Base-by-base conservation (phyloP, 495 filamentous ascomycete genomes). In the Geoglossum glabrum region DNA sequence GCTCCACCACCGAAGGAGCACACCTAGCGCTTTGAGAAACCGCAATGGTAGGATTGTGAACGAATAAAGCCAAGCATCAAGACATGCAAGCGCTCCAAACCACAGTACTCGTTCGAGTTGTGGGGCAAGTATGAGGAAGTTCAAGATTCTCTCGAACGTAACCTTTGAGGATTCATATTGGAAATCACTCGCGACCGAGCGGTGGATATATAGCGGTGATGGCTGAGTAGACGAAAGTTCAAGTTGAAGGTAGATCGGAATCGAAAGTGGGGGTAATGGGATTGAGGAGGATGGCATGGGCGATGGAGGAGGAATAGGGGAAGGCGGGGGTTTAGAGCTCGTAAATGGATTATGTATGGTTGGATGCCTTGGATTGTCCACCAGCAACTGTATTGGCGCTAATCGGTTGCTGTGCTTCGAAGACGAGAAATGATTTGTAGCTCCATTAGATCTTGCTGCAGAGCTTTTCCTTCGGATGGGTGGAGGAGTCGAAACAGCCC, bases 51-150 rank as follows among this genome's bases (percentile, higher is more conserved):
- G 71, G 31, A 99, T 89, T 0, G 93, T 99, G 60, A 97, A 94
- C 0, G 88, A 88, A 69, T 93, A 89, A 4, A 97, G 76, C 92
- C 90, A 99, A n/a, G 89, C 83, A 71, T 99, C 92, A 31, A 97
- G 72, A 68, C 92, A 97, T 30, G 90, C 87, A 25, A 96, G 65
- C 10, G 84, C 79, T 7, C 92, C 92, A 71, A 99, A 97, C 62
- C 78, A 80, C 21, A 99, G 74, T 0, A 87, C 78, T 57, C 83
- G 79, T 69, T 99, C 92, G n/a, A 99, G 72, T 55, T 81, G 82
- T 8, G 77, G 79, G 8, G 90, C 87, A 5, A 97, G 72, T 21
- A 87, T 69, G 8, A 97, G 71, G 67, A 95, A 90, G 66, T 97
- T 95, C 58, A 84, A 73, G n/a, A 99, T 74, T 50, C 92, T 80